phyloP scores from a whole-genome alignment of 2,329 filamentous ascomycete genomes.

The Trichoderma lentiforme region DNA sequence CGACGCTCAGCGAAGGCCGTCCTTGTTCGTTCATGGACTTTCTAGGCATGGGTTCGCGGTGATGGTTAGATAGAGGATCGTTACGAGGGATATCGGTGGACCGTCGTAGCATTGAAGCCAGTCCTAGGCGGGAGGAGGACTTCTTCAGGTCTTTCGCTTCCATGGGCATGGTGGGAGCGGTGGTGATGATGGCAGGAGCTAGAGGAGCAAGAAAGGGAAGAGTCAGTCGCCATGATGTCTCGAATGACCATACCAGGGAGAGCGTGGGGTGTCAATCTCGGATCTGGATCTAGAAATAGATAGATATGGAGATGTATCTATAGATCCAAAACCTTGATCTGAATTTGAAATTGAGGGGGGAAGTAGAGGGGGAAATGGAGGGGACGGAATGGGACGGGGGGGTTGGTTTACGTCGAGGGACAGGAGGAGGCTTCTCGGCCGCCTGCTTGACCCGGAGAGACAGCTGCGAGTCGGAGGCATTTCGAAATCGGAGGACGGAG shows the following conservation, averaged over 20 bases:
- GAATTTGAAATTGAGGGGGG: not conserved
- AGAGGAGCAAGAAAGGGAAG: constrained; percentile 21
- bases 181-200: constrained; percentile 82
- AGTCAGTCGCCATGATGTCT: constrained; percentile 28
- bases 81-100: constrained; percentile 46
- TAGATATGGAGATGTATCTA: not conserved
- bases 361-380: not conserved
- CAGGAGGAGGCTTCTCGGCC: constrained; percentile 52
- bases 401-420: constrained; percentile 48
- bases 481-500: constrained; percentile 76
- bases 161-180: constrained; percentile 78
- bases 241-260: constrained; percentile 1
- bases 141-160: constrained; percentile 52
- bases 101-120: constrained; percentile 51
- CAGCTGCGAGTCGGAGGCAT: constrained; percentile 89
- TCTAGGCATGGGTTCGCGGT: constrained; percentile 18
- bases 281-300: not conserved
- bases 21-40: constrained; percentile 41
- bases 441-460: constrained; percentile 72
- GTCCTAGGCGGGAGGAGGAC: constrained; percentile 53
- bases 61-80: constrained; percentile 22
- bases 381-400: not conserved
- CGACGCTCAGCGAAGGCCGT: constrained; percentile 34
- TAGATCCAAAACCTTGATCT: not conserved
- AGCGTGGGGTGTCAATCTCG: not conserved